Percentiles rank a stretch among this genome's conserved stretches.
Evolutionary conservation across 2,329 filamentous ascomycete genomes (phyloP).

Genomic region (Paraphaeosphaeria sporulosa): DNA sequence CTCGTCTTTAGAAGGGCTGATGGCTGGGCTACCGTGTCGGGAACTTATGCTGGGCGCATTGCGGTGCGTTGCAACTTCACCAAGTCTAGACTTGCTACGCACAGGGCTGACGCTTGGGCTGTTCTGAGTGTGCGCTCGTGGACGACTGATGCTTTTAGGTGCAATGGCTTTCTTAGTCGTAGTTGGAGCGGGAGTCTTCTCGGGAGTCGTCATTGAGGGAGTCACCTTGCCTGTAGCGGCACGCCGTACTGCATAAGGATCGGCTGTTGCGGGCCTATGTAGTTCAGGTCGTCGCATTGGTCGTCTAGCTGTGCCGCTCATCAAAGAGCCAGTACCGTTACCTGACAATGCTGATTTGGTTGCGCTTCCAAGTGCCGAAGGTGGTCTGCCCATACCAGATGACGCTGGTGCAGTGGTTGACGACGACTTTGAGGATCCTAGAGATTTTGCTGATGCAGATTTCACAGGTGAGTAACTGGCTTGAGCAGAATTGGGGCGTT

Average conservation of each 20-base stretch:
- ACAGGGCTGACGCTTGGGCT: conserved; percentile 47
- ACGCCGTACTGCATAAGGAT: conserved; percentile 57
- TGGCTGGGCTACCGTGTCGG: conserved; percentile 40
- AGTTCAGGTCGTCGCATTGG: conserved; percentile 55
- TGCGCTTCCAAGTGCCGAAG: conserved; percentile 45
- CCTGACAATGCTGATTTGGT: conserved; percentile 42
- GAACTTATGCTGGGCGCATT: conserved; percentile 40
- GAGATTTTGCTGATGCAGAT: conserved; percentile 45
- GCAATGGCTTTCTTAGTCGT: conserved; percentile 47
- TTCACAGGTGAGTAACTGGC: conserved; percentile 60
- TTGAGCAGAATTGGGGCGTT: conserved; percentile 66
- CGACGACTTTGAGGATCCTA: conserved; percentile 32
- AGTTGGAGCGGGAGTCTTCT: conserved; percentile 52
- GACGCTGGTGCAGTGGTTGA: conserved; percentile 42
- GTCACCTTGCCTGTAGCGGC: conserved; percentile 50
- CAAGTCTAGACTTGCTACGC: conserved; percentile 47
- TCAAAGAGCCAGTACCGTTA: conserved; percentile 55
- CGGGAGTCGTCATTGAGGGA: conserved; percentile 57
- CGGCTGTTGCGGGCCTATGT: conserved; percentile 61
- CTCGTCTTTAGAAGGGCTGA: conserved; percentile 52
- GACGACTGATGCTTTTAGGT: conserved; percentile 39
- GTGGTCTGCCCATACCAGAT: conserved; percentile 40
- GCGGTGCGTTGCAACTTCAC: conserved; percentile 34
- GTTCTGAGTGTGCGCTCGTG: conserved; percentile 43
- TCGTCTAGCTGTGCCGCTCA: conserved; percentile 67